phyloP scores from a whole-genome alignment of 2,329 filamentous ascomycete genomes.

The Phaeosphaeria sp. region DNA sequence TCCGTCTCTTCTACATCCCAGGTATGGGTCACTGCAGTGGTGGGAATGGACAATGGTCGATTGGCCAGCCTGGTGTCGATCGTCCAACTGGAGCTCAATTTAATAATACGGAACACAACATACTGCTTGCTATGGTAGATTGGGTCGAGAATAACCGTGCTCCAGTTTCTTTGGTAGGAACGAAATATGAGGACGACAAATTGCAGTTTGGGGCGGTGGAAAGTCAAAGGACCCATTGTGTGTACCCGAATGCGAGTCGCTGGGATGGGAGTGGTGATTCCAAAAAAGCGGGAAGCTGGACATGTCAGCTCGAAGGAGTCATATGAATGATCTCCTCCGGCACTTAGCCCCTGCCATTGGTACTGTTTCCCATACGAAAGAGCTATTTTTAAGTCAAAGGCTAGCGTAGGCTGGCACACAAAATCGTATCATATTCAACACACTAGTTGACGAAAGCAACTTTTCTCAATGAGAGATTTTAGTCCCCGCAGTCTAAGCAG shows the following conservation, averaged over 20 bases:
- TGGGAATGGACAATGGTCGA: conserved; percentile 50
- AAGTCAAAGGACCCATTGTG: conserved; percentile 22
- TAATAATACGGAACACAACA: conserved; percentile 38
- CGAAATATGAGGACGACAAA: conserved; percentile 14
- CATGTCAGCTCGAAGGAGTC: conserved; percentile 5
- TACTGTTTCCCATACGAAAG: no score
- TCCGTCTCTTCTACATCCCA: conserved; percentile 57
- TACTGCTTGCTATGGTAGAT: conserved; percentile 51
- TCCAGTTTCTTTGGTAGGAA: conserved; percentile 40
- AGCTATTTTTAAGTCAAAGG: not conserved
- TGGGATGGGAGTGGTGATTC: conserved; percentile 22
- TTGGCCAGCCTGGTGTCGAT: conserved; percentile 19
- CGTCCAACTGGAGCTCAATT: conserved; percentile 22
- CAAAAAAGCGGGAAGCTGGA: conserved; percentile 11
- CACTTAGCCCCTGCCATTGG: not conserved
- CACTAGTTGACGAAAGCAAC: no score
- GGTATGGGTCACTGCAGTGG: conserved; percentile 59
- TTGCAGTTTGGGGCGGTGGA: conserved; percentile 11
- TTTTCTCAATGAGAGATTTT: no score
- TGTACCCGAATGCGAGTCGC: conserved; percentile 24
- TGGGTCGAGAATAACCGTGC: conserved; percentile 50
- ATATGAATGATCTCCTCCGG: not conserved
- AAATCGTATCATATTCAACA: no score
- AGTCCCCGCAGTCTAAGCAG: no score
- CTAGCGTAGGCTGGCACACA: no score